phyloP scores from a whole-genome alignment of 768 basidiomycete genomes.

The Trichaptum fuscoviolaceum region DNA sequence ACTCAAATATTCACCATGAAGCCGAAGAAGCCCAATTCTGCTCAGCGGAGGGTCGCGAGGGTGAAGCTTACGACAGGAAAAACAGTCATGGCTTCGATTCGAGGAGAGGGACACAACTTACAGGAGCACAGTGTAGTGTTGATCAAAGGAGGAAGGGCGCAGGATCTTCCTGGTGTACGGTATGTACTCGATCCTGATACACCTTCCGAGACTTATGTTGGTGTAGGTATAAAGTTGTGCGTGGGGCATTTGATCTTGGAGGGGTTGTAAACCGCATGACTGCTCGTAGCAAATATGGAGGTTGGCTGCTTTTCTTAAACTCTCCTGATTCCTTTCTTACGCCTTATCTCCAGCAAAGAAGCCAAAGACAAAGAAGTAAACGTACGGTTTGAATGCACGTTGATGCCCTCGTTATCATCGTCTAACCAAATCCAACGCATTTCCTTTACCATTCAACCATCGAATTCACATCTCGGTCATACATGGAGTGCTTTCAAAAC shows the following conservation, averaged over 20 bases:
- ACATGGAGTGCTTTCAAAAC: neutral
- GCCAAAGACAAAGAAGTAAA: slow-evolving; percentile 61
- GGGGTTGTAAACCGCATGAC: slow-evolving; percentile 81
- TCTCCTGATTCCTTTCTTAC: slow-evolving; percentile 20
- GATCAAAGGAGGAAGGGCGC: slow-evolving; percentile 90
- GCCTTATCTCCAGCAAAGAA: slow-evolving; percentile 57
- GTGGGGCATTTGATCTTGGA: slow-evolving; percentile 87
- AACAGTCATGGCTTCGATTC: slow-evolving; percentile 88
- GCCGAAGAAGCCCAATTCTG: slow-evolving; percentile 98
- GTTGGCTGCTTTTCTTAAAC: slow-evolving; percentile 35
- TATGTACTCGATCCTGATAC: slow-evolving; percentile 29
- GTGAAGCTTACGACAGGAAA: slow-evolving; percentile 90
- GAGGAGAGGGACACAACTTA: slow-evolving; percentile 95
- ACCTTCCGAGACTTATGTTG: slow-evolving; percentile 6
- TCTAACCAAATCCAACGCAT: neutral
- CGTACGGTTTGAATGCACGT: neutral
- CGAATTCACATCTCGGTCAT: neutral
- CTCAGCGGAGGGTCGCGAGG: slow-evolving; percentile 93
- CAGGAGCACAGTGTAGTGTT: slow-evolving; percentile 97
- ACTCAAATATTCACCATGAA: slow-evolving; percentile 72
- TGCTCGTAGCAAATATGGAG: slow-evolving; percentile 89
- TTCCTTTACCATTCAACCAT: neutral
- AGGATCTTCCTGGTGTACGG: slow-evolving; percentile 98
- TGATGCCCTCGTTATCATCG: no score
- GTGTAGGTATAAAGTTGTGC: slow-evolving; percentile 86